phyloP scores from a whole-genome alignment of 305 asterid genomes.

The Solanum hybrid region DNA sequence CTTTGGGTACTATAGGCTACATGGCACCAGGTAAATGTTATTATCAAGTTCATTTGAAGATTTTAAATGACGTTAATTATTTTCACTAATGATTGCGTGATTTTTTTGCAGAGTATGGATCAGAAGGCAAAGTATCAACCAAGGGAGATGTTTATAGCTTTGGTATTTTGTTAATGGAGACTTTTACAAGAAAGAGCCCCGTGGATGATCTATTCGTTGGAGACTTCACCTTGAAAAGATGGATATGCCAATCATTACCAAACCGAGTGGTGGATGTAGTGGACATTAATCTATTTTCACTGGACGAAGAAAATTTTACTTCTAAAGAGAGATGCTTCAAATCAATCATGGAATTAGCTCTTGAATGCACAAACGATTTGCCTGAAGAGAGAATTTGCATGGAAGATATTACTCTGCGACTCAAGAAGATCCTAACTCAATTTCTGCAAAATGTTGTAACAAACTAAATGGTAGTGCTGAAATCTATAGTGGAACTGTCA shows the following conservation, averaged over 20 bases:
- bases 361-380: conserved; percentile 6
- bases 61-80: neutral
- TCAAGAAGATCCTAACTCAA: too few relatives aligned
- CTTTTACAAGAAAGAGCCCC: neutral
- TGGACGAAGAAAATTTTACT: neutral
- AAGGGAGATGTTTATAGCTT: neutral
- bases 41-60: neutral
- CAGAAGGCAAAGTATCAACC: conserved; percentile 1
- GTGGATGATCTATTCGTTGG: neutral
- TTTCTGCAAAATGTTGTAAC: too few relatives aligned
- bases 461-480: too few relatives aligned
- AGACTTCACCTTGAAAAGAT: neutral
- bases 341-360: conserved; percentile 6
- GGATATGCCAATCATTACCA: neutral
- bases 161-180: neutral
- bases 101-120: conserved; percentile 6
- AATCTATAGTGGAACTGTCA: too few relatives aligned
- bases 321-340: neutral
- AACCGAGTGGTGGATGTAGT: neutral
- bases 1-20: neutral
- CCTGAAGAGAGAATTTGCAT: neutral
- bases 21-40: neutral
- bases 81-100: neutral
- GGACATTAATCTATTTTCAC: neutral
- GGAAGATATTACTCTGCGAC: neutral